Conservation (phyloP, 768 basidiomycete species). For the Lanmaoa rubissima region DNA sequence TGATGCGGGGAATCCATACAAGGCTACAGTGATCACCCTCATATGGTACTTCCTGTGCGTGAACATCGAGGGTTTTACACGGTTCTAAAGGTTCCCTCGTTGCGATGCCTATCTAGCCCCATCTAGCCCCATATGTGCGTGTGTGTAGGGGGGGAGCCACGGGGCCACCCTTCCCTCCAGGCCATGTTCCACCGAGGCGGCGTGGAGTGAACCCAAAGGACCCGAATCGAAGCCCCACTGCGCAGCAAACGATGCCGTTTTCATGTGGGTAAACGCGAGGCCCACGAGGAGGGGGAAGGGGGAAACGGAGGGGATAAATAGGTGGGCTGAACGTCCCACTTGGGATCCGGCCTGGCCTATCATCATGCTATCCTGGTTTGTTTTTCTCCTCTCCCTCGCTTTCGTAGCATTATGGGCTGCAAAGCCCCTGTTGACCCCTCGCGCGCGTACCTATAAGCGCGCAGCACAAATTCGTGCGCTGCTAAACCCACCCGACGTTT, state of each 20-base stretch:
- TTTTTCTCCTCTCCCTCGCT: background rate
- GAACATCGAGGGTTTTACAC: background rate
- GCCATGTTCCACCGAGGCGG: background rate
- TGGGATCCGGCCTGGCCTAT: background rate
- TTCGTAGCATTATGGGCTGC: background rate
- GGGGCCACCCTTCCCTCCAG: background rate
- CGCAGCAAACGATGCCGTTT: background rate
- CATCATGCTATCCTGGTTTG: background rate
- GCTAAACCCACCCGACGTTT: conserved; percentile 12
- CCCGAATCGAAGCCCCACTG: background rate
- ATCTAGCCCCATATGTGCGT: background rate
- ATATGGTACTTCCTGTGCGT: conserved; percentile 14
- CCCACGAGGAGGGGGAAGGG: background rate
- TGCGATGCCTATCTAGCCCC: background rate
- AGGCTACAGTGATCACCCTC: background rate
- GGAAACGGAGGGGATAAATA: conserved; percentile 11
- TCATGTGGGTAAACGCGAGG: background rate
- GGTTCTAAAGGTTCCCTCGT: background rate
- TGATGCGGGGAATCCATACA: background rate
- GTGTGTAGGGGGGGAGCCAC: background rate
- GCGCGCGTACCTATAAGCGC: conserved; percentile 9
- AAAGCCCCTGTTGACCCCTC: background rate
- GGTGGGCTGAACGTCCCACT: background rate
- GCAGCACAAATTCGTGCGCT: conserved; percentile 5
- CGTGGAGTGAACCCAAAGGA: background rate